These are phyloP conservation scores for Globisporangium middletonii DNA, from an alignment of 352 stramenopile genomes.

Conservation along the genomic window DNA sequence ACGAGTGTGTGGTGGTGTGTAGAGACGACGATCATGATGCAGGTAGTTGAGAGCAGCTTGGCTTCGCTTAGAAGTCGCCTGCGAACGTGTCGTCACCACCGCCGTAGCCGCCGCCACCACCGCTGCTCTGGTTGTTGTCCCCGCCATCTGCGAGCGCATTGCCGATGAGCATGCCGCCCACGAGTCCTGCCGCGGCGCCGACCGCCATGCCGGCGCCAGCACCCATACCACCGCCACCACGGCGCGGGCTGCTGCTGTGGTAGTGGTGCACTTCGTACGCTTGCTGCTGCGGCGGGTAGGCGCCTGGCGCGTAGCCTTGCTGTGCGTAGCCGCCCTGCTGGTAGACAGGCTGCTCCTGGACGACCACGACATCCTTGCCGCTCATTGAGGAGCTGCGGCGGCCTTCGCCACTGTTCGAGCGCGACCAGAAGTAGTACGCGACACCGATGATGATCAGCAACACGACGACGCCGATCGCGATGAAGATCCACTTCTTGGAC, in stretches of 20 bases:
- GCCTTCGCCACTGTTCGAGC: constrained; percentile 23
- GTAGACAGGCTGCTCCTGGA: constrained; percentile 26
- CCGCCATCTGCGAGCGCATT: constrained; percentile 15
- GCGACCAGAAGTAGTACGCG: constrained; percentile 27
- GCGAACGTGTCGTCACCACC: constrained; percentile 13
- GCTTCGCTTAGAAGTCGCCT: constrained; percentile 10
- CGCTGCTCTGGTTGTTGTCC: constrained; percentile 8
- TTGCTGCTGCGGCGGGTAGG: constrained; percentile 25
- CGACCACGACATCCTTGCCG: constrained; percentile 28
- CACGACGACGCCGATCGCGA: constrained; percentile 25
- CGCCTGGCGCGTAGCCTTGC: constrained; percentile 29
- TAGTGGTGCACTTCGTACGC: constrained; percentile 11
- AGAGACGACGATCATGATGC: too few species aligned
- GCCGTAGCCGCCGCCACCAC: constrained; percentile 7
- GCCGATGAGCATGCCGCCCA: constrained; percentile 17
- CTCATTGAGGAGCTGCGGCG: constrained; percentile 13
- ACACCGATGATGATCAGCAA: constrained; percentile 28
- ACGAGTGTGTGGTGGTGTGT: neutral
- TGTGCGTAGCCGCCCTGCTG: constrained; percentile 28
- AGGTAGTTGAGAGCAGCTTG: too few species aligned
- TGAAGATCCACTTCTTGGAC: constrained; percentile 22
- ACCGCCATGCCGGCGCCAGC: constrained; percentile 12
- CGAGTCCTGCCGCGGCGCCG: constrained; percentile 14
- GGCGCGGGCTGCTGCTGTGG: constrained; percentile 10
- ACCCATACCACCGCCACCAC: constrained; percentile 12